Base-by-base conservation (phyloP, 768 basidiomycete species). In the Pleurotus ostreatus region DNA sequence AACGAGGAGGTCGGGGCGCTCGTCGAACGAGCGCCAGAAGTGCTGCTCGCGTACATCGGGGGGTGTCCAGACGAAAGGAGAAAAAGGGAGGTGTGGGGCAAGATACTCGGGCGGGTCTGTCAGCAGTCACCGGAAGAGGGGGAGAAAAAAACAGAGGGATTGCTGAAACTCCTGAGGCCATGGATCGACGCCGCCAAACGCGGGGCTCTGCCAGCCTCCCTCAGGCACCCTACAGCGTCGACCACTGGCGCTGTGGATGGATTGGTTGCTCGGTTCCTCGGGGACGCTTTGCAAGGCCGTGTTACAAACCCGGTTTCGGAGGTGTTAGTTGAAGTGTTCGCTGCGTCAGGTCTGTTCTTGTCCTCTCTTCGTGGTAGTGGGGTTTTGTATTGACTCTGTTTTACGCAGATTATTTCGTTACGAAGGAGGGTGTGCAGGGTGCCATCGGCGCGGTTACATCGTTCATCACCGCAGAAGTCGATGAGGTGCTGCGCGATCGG, bases 31-130 rank as follows among this genome's bases (percentile, higher is more conserved):
- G 77, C 77, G 1, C 76, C 80, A 0, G 49, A 70, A 1, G 68
- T 86, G 0, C 66, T 87, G 4, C 66, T 81, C 2, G 69, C 76
- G 0, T 89, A 88, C 59, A 70, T 90, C 20, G 58, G 68, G 7
- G 66, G 78, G 59, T 73, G 82, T 4, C 69, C 74, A 16, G 60
- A 68, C 8, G 65, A 74, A n/a, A 45, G 40, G 2, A 68, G 60
- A 5, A 66, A 71, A 20, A 55, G 66, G 22, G 44, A 58, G 2
- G 66, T 82, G 8, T 88, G 83, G 83, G 74, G 75, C 45, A 62
- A 68, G 2, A 67, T 87, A 15, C 73, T 90, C 1, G 69, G 68
- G 8, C 56, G 84, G 9, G 74, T 78, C 2, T 48, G 65, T 4
- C 65, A 73, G 23, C 65, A 70, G 0, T 34, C 30, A 34, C 2